Evolutionary conservation across 345 rosid species (phyloP), one percentile per base, ranked within the genome.

Genomic region (Lepidium didymum): DNA sequence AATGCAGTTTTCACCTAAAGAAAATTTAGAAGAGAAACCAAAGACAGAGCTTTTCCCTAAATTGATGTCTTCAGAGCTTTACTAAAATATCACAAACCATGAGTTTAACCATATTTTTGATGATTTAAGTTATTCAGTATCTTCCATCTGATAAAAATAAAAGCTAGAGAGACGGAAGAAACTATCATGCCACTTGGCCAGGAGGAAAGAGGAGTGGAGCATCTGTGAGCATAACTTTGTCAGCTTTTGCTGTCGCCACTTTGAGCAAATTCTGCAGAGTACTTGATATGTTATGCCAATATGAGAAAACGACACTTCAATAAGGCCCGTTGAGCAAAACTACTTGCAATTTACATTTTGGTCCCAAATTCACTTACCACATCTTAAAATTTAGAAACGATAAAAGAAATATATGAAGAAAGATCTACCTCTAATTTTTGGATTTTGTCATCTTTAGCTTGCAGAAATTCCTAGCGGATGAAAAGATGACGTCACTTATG

Each of bases 191-290:
- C 4, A 94, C 97, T 97, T 87, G 97, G 60, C 95, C 99, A 15
- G 97, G 99, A 64, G 99, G 83, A 75, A 83, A 91, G 16, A 91
- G 79, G 76, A 87, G 96, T 10, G 95, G 88, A 63, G 95, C 96
- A 80, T 94, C 97, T 57, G 99, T 91, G 57, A 94, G 85, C 90
- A 91, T 87, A 58, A 86, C 77, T 81, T 80, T 87, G 78, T 91
- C 99, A 54, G 84, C 84, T 83, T 86, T 96, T 54, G 72, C 64
- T 66, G 68, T 83, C 33, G 96, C 96, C 63, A 79, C 81, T 68
- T 79, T 80, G 44, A 78, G 86, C 77, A 88, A 75, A 62, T 75
- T 90, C 97, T 90, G 72, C 73, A 68, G 21, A 70, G 31, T 53
- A 54, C 21, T 68, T 61, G 35, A 40, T 37, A 45, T 21, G 60